Conservation (phyloP, 1,139 yeast species). For the Diutina mesorugosa region DNA sequence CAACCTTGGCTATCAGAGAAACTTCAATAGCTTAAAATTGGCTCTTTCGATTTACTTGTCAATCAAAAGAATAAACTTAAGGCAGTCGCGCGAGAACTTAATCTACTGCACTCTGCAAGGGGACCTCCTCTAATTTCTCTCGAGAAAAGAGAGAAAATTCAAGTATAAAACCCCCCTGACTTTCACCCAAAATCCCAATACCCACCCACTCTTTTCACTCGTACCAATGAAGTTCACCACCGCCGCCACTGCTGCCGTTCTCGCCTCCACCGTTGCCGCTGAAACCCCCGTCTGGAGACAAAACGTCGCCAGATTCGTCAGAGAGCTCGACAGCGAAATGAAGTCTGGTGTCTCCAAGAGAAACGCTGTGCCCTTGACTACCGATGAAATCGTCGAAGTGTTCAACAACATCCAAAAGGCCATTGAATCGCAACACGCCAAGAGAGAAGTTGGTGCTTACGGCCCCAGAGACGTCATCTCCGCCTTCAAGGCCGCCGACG, state of each 20-base stretch:
- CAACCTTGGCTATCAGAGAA: neutral
- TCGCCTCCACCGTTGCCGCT: conserved; percentile 1
- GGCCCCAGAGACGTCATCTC: neutral
- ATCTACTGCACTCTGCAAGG: neutral
- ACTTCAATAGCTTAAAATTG: neutral
- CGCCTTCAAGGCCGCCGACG: neutral
- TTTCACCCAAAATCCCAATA: neutral
- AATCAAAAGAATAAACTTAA: no score
- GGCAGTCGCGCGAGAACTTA: neutral
- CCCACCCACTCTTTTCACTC: neutral
- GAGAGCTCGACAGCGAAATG: neutral
- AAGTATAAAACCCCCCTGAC: neutral
- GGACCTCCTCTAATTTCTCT: neutral
- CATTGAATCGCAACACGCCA: neutral
- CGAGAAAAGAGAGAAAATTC: neutral
- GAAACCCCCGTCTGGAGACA: neutral
- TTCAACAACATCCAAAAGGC: neutral
- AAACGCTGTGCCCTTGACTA: neutral
- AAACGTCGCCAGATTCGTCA: neutral
- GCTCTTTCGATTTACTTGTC: no score
- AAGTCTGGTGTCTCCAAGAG: neutral
- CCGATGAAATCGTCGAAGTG: neutral
- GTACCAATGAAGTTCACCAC: conserved; percentile 1
- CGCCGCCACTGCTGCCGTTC: neutral
- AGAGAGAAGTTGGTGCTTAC: neutral